Conservation (phyloP, 768 basidiomycete species). For the Cystoderma amianthinum region DNA sequence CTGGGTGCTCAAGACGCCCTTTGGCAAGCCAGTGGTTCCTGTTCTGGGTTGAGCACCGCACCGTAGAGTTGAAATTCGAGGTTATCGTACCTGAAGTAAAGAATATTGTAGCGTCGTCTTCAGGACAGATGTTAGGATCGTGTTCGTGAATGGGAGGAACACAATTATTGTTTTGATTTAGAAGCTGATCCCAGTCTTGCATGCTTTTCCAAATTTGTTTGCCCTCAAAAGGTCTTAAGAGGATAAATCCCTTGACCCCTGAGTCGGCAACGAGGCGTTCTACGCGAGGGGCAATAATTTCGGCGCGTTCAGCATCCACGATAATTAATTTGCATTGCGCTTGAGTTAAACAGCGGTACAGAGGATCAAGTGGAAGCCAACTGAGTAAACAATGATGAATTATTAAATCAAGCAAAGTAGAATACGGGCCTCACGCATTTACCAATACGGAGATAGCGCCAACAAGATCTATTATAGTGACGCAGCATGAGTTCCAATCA, state of each 20-base stretch:
- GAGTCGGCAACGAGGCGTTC: slow-evolving; percentile 18
- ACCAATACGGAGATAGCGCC: slow-evolving; percentile 42
- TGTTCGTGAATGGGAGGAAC: slow-evolving; percentile 17
- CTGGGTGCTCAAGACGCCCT: slow-evolving; percentile 49
- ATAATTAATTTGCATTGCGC: slow-evolving; percentile 36
- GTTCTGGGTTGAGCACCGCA: slow-evolving; percentile 7
- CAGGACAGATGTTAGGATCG: slow-evolving; percentile 26
- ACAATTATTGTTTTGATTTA: slow-evolving; percentile 25
- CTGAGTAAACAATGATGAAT: too few species aligned
- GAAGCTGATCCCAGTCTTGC: slow-evolving; percentile 26
- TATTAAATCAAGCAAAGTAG: neutral
- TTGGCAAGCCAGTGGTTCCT: slow-evolving; percentile 18
- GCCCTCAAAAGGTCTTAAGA: slow-evolving; percentile 31
- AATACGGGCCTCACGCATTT: slow-evolving; percentile 30
- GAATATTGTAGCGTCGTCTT: slow-evolving; percentile 44
- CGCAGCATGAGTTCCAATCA: neutral
- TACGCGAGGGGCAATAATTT: slow-evolving; percentile 21
- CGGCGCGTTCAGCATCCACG: slow-evolving; percentile 38
- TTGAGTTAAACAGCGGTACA: slow-evolving; percentile 37
- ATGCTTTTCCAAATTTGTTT: slow-evolving; percentile 36
- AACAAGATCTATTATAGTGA: slow-evolving; percentile 24
- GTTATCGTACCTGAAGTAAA: slow-evolving; percentile 41
- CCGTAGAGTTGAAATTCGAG: slow-evolving; percentile 6
- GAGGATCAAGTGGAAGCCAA: slow-evolving; percentile 32
- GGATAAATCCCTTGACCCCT: slow-evolving; percentile 29